A percentile compares a stretch with the other conserved stretches of the same genome.
These are phyloP conservation scores for Decorospora gaudefroyi DNA, from an alignment of 2,329 filamentous ascomycete species.

Conservation along the genomic window DNA sequence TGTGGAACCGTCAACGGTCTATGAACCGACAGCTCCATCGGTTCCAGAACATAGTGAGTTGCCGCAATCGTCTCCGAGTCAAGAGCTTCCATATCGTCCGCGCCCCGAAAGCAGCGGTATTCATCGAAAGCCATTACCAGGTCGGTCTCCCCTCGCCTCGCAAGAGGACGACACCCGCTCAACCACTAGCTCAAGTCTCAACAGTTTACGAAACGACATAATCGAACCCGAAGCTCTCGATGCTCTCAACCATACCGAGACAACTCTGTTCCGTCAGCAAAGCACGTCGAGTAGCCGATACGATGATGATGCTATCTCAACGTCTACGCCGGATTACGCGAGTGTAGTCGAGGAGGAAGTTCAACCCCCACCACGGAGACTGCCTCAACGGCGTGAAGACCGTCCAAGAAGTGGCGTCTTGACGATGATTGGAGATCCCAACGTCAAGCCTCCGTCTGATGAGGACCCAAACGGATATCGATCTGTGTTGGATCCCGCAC, in stretches of 20 bases:
- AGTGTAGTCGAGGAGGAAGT: slow-evolving; percentile 59
- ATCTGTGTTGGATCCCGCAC: slow-evolving; percentile 32
- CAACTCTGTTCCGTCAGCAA: slow-evolving; percentile 37
- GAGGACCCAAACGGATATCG: slow-evolving; percentile 54
- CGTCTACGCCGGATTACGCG: slow-evolving; percentile 75
- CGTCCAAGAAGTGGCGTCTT: slow-evolving; percentile 77
- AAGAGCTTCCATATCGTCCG: slow-evolving; percentile 33
- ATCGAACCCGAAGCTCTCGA: slow-evolving; percentile 54
- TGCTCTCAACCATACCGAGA: slow-evolving; percentile 39
- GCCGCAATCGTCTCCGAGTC: slow-evolving; percentile 27
- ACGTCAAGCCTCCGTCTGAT: slow-evolving; percentile 49
- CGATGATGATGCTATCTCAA: slow-evolving; percentile 66
- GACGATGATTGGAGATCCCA: slow-evolving; percentile 70
- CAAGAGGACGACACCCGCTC: slow-evolving; percentile 43
- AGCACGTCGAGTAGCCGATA: slow-evolving; percentile 60
- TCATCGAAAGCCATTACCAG: slow-evolving; percentile 50
- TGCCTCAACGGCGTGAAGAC: slow-evolving; percentile 61
- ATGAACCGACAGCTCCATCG: slow-evolving; percentile 41
- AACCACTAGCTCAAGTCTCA: slow-evolving; percentile 50
- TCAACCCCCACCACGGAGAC: slow-evolving; percentile 42
- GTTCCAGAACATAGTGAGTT: slow-evolving; percentile 45
- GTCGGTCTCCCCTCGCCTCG: slow-evolving; percentile 48
- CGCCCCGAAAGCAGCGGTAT: slow-evolving; percentile 36
- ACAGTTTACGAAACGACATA: slow-evolving; percentile 51
- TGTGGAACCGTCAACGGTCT: slow-evolving; percentile 36